Evolutionary conservation across 805 yeast genomes (phyloP).

Genomic region (Yamadazyma sp.): DNA sequence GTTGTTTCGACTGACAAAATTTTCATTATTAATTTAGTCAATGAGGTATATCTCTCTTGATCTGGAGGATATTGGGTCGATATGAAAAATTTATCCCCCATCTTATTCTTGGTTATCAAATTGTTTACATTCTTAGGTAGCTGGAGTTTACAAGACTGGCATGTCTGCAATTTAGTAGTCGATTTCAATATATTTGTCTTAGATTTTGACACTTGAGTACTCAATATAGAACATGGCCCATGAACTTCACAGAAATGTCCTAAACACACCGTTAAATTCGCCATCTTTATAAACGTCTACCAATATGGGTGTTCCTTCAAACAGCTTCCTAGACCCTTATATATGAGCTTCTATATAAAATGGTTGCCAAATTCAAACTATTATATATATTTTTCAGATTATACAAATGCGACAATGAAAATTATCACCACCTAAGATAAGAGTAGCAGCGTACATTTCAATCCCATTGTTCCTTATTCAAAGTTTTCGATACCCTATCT

Average conservation of each 20-base stretch:
- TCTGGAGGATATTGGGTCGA: slow-evolving; percentile 61
- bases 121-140: slow-evolving; percentile 39
- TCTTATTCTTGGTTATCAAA: slow-evolving; percentile 22
- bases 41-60: slow-evolving; percentile 46
- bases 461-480: too few relatives aligned
- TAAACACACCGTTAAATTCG: slow-evolving; percentile 47
- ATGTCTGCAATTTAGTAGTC: slow-evolving; percentile 43
- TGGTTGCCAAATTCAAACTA: too few relatives aligned
- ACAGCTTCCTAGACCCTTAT: too few relatives aligned
- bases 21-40: slow-evolving; percentile 60
- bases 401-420: too few relatives aligned
- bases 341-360: too few relatives aligned
- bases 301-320: too few relatives aligned
- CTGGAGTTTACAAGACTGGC: slow-evolving; percentile 58
- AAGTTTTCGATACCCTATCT: too few relatives aligned
- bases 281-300: too few relatives aligned
- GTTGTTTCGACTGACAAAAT: slow-evolving; percentile 66
- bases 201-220: slow-evolving; percentile 48
- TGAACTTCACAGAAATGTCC: slow-evolving; percentile 80
- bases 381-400: too few relatives aligned
- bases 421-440: too few relatives aligned
- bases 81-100: slow-evolving; percentile 27
- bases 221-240: slow-evolving; percentile 66
- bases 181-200: slow-evolving; percentile 32
- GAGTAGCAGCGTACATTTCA: too few relatives aligned